A percentile compares a stretch with the other conserved stretches of the same genome.
Evolutionary conservation across 257 asterid genomes (phyloP).

Genomic region (Jaltomata sinuosa): DNA sequence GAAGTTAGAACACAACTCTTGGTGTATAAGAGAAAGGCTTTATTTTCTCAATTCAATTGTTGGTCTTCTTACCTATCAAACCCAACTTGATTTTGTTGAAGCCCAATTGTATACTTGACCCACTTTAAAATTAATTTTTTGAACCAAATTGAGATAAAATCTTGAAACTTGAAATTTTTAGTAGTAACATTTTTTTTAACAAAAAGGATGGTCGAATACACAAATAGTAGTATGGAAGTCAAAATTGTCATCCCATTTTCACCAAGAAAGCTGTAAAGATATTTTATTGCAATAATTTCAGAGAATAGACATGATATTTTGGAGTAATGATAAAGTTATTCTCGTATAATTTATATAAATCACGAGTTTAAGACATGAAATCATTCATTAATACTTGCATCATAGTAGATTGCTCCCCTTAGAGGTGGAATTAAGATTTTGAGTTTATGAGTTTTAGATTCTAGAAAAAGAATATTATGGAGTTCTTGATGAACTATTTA

Average conservation of each 20-base stretch:
- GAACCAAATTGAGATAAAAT: not conserved
- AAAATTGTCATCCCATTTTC: not conserved
- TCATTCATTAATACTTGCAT: no score
- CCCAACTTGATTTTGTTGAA: no score
- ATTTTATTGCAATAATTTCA: not conserved
- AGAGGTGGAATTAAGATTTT: no score
- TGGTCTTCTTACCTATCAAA: no score
- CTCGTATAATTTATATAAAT: not conserved
- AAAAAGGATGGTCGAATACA: not conserved
- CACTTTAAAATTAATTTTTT: not conserved
- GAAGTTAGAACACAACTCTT: no score
- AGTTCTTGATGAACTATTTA: no score
- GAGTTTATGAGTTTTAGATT: no score
- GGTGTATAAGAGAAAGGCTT: no score
- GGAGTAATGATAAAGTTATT: not conserved
- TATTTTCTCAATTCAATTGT: no score
- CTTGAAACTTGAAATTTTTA: no score
- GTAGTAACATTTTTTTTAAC: no score
- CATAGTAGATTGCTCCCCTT: not conserved
- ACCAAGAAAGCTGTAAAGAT: not conserved
- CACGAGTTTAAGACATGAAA: not conserved
- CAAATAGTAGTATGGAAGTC: not conserved
- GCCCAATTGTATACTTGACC: not conserved
- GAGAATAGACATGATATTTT: not conserved
- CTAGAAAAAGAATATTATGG: no score